These are phyloP conservation scores for Euphorbia corollata DNA, from an alignment of 441 rosid species.

Conservation along the genomic window DNA sequence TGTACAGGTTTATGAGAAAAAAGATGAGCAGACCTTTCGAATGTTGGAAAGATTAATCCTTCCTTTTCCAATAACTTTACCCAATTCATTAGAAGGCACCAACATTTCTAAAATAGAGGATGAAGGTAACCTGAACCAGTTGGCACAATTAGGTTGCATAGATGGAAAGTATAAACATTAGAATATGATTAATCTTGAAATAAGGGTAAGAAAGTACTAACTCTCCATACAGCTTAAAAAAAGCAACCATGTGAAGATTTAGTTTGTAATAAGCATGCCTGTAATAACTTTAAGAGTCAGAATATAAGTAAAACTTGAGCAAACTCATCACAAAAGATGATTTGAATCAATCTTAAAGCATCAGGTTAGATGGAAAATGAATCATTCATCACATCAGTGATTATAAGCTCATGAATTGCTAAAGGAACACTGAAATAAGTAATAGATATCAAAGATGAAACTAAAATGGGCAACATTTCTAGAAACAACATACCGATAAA, in stretches of 20 bases:
- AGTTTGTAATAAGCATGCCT: too few relatives aligned
- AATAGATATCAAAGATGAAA: slow-evolving; percentile 8
- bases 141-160: slow-evolving; percentile 15
- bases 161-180: slow-evolving; percentile 1
- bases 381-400: neutral
- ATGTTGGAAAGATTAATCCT: slow-evolving; percentile 84
- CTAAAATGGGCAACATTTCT: neutral
- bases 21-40: slow-evolving; percentile 52
- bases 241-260: neutral
- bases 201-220: slow-evolving; percentile 29
- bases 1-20: neutral
- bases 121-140: slow-evolving; percentile 43
- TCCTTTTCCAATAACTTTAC: slow-evolving; percentile 87
- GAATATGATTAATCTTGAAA: slow-evolving; percentile 9
- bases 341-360: neutral
- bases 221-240: slow-evolving; percentile 51
- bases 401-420: slow-evolving; percentile 3
- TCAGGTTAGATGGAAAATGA: neutral
- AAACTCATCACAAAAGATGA: neutral
- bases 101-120: slow-evolving; percentile 63
- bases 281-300: neutral
- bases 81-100: slow-evolving; percentile 74
- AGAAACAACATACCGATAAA: slow-evolving; percentile 44
- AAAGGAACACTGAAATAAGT: neutral
- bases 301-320: neutral